A percentile compares a stretch with the other conserved stretches of the same genome.
phyloP scores from a whole-genome alignment of 257 asterid genomes.

The Buddleja alternifolia region DNA sequence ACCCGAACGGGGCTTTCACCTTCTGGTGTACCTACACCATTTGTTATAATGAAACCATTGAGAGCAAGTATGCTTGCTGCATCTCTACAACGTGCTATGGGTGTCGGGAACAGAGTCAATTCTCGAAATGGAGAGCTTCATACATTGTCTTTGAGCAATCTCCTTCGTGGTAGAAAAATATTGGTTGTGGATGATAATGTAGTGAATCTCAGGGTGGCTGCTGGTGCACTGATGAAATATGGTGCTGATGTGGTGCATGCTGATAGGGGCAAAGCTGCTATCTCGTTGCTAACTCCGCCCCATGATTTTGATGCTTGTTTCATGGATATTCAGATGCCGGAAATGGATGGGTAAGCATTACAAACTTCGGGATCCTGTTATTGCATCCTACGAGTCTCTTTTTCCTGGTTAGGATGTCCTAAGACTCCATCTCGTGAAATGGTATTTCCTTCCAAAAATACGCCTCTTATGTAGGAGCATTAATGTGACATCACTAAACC shows the following conservation, averaged over 20 bases:
- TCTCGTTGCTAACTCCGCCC: constrained; percentile 69
- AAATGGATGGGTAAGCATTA: constrained; percentile 84
- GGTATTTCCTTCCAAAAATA: too few relatives aligned
- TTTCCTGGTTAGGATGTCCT: too few relatives aligned
- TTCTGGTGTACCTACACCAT: constrained; percentile 42
- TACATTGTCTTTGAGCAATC: constrained; percentile 54
- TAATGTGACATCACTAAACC: too few relatives aligned
- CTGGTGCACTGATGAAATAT: constrained; percentile 79
- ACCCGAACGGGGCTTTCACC: constrained; percentile 31
- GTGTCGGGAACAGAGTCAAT: constrained; percentile 56
- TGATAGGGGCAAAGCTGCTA: constrained; percentile 76
- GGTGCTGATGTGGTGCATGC: constrained; percentile 92
- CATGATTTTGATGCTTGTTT: constrained; percentile 95
- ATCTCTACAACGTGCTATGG: constrained; percentile 79
- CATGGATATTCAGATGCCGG: constrained; percentile 99
- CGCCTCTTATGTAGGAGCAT: too few relatives aligned
- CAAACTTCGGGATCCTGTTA: not conserved
- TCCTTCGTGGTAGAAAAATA: constrained; percentile 77
- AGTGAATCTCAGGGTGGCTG: constrained; percentile 93
- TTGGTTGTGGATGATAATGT: constrained; percentile 86
- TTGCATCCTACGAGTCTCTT: too few relatives aligned
- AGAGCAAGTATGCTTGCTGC: constrained; percentile 89
- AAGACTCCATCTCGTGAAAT: too few relatives aligned
- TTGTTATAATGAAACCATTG: constrained; percentile 68
- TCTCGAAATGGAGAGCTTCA: constrained; percentile 53